Conservation (phyloP, 2,329 filamentous ascomycete genomes). For the Cercospora zeae-maydis region DNA sequence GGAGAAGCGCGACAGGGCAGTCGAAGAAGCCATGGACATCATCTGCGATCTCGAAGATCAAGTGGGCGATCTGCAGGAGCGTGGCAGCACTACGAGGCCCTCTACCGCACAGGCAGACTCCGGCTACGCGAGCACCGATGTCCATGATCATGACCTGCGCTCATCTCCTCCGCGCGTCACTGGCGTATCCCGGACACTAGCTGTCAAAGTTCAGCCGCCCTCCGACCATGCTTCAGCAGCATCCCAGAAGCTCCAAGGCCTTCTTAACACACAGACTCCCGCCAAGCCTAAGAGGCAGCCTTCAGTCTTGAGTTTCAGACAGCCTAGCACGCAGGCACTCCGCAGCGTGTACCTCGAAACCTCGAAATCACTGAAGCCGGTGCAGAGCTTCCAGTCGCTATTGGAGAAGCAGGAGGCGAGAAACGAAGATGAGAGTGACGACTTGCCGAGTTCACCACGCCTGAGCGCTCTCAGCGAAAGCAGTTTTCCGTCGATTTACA, state of each 20-base stretch:
- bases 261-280: conserved; percentile 26
- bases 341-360: conserved; percentile 36
- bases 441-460: conserved; percentile 34
- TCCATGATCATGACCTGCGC: conserved; percentile 28
- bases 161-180: conserved; percentile 28
- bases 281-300: conserved; percentile 32
- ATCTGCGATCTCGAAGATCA: conserved; percentile 62
- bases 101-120: conserved; percentile 37
- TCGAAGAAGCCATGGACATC: conserved; percentile 67
- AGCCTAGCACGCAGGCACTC: conserved; percentile 36
- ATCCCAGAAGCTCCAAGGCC: conserved; percentile 26
- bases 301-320: conserved; percentile 32
- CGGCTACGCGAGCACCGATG: conserved; percentile 37
- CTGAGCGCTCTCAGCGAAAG: conserved; percentile 39
- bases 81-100: conserved; percentile 30
- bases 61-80: conserved; percentile 29
- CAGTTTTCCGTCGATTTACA: conserved; percentile 39
- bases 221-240: conserved; percentile 24
- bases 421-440: conserved; percentile 27
- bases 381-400: conserved; percentile 38
- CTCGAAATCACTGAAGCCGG: conserved; percentile 31
- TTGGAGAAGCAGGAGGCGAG: conserved; percentile 32
- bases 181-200: conserved; percentile 12
- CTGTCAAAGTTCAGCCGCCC: conserved; percentile 11
- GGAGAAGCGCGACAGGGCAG: conserved; percentile 65